Evolutionary conservation across 208 protist genomes (phyloP).

Genomic region (Endotrypanum monterogeii): DNA sequence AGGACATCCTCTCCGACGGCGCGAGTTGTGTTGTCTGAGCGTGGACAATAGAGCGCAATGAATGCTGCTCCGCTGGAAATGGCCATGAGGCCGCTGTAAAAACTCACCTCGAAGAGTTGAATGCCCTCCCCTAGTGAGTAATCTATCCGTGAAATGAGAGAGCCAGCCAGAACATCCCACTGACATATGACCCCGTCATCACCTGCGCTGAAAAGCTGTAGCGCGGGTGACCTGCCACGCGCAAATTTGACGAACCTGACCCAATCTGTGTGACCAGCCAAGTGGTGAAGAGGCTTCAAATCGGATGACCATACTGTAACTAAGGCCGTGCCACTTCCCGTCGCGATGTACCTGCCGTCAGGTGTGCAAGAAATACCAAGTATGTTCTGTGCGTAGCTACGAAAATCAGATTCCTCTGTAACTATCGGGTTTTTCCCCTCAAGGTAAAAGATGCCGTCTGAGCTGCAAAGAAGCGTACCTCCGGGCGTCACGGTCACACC

Average conservation of each 20-base stretch:
- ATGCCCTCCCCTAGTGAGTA: conserved; percentile 67
- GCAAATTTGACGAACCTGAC: conserved; percentile 83
- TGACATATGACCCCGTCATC: conserved; percentile 81
- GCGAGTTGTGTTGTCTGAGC: conserved; percentile 33
- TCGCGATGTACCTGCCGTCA: conserved; percentile 63
- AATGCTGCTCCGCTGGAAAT: conserved; percentile 54
- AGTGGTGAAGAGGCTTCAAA: conserved; percentile 53
- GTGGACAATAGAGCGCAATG: conserved; percentile 58
- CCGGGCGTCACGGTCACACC: conserved; percentile 41
- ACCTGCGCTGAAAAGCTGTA: conserved; percentile 80
- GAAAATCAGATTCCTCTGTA: conserved; percentile 22
- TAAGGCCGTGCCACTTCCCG: conserved; percentile 53
- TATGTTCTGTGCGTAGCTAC: conserved; percentile 52
- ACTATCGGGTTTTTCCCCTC: conserved; percentile 9
- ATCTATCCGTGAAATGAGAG: conserved; percentile 55
- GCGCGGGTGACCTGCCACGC: conserved; percentile 17
- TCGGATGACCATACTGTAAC: conserved; percentile 71
- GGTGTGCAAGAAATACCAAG: conserved; percentile 68
- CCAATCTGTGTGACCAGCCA: conserved; percentile 83
- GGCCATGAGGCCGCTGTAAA: conserved; percentile 59
- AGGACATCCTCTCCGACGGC: conserved; percentile 39
- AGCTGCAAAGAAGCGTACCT: conserved; percentile 31
- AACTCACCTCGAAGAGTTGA: conserved; percentile 81
- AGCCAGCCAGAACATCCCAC: conserved; percentile 72
- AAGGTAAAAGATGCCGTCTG: conserved; percentile 30